These are phyloP conservation scores for Acanthamoeba lenticulata DNA, from an alignment of 208 protist species.

Conservation along the genomic window DNA sequence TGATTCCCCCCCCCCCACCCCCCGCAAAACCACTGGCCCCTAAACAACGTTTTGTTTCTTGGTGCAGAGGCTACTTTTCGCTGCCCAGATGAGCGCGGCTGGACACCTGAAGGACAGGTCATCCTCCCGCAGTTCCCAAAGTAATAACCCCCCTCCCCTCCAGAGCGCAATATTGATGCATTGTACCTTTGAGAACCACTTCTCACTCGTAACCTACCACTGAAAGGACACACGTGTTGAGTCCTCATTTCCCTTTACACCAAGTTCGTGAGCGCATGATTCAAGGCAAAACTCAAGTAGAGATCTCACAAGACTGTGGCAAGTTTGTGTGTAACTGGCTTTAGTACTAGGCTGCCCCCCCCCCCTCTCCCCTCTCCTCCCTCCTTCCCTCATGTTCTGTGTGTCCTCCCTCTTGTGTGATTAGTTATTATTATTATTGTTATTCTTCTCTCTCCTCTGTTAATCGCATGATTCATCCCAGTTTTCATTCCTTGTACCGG, in stretches of 20 bases:
- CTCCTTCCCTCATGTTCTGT: background rate
- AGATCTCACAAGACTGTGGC: background rate
- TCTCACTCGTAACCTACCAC: too few species aligned
- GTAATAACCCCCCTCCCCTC: background rate
- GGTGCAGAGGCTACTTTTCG: background rate
- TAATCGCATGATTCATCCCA: background rate
- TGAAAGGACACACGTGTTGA: background rate
- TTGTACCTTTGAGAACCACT: background rate
- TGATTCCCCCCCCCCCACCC: background rate
- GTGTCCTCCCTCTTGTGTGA: background rate
- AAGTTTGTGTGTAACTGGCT: conserved; percentile 30
- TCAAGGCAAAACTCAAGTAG: background rate
- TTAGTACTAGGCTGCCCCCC: background rate
- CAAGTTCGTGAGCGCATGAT: background rate
- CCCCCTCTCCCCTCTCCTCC: background rate
- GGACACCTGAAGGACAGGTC: background rate
- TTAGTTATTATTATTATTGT: background rate
- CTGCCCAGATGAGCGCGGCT: background rate
- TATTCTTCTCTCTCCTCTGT: background rate
- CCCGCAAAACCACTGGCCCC: too few species aligned
- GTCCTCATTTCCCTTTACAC: background rate
- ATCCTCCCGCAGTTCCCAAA: background rate
- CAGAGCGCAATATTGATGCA: too few species aligned
- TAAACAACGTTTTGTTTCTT: background rate
- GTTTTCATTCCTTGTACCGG: background rate